Evolutionary conservation across 139 green algal species (phyloP), one percentile per base, ranked within the genome.

Genomic region (Edaphochlamys debaryana): DNA sequence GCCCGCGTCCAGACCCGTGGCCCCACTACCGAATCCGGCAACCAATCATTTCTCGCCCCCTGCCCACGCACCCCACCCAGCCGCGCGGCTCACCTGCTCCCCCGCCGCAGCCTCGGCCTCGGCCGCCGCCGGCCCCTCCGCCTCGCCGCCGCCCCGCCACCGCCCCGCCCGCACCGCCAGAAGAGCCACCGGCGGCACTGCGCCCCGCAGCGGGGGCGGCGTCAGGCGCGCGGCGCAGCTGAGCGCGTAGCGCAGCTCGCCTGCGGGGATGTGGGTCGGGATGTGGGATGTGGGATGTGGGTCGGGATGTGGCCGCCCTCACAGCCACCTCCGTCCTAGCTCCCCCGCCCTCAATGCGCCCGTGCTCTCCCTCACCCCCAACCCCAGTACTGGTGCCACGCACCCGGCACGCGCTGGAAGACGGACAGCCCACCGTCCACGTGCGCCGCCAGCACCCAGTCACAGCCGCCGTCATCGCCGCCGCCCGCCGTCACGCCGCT

Each of bases 381-480:
- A n/a, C n/a, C n/a, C n/a, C n/a, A n/a, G n/a, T n/a, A n/a, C n/a
- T n/a, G n/a, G n/a, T n/a, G n/a, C 27, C 6, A 6, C 68, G 27
- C 76, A 82, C 76, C 76, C 25, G n/a, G 42, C 34, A 11, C 9
- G 32, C 76, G 76, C 25, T 52, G 30, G 27, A 82, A 90, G 13
- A 87, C 69, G 38, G 64, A 82, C 41, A 90, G 30, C 27, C 67
- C 38, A 38, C 86, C 86, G 48, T 90, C 86, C 63, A 40, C 34
- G 58, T 90, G 86, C 4, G 32, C n/a, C 8, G n/a, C 50, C 36
- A 79, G 89, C 15, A 84, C 41, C 19, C 52, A 73, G 37, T 92
- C 88, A 20, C 79, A 38, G 29, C 88, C 88, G 36, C 88, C 88
- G 40, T 89, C 85, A 56, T 90, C 88, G 29, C 85, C 88, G 9